Evolutionary conservation across 73 alveolate genomes (phyloP).

Genomic region (Stentor coeruleus): DNA sequence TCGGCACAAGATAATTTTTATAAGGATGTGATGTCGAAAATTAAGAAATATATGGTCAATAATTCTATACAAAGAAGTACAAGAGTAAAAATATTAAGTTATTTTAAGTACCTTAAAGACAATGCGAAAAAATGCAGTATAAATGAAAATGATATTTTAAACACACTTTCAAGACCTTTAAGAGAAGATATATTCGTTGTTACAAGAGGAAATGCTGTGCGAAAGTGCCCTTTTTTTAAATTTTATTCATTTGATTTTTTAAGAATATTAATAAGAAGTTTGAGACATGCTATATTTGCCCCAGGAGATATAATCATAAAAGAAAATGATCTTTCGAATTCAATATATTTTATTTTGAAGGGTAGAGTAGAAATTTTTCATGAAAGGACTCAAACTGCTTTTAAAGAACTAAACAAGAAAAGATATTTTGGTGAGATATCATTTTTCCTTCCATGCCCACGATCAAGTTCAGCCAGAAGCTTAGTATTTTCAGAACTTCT

Average conservation of each 20-base stretch:
- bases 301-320: conserved; percentile 71
- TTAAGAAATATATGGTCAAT: conserved; percentile 42
- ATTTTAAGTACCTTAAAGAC: conserved; percentile 47
- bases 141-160: conserved; percentile 38
- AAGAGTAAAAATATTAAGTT: conserved; percentile 24
- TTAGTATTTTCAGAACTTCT: conserved; percentile 57
- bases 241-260: conserved; percentile 26
- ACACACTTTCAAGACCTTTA: background rate
- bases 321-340: conserved; percentile 51
- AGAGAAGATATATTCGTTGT: conserved; percentile 41
- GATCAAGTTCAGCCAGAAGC: conserved; percentile 63
- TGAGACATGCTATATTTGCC: conserved; percentile 52
- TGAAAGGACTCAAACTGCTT: conserved; percentile 46
- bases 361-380: conserved; percentile 57
- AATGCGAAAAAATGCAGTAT: conserved; percentile 40
- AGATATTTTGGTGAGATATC: conserved; percentile 77
- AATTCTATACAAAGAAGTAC: conserved; percentile 47
- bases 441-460: conserved; percentile 65
- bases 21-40: background rate
- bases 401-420: conserved; percentile 53
- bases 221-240: conserved; percentile 34
- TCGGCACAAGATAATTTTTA: background rate
- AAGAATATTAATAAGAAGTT: conserved; percentile 21
- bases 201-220: conserved; percentile 29
- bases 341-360: conserved; percentile 41